Evolutionary conservation across 345 rosid species (phyloP), one percentile per base, ranked within the genome.

Genomic region (Hibiscus syriacus): DNA sequence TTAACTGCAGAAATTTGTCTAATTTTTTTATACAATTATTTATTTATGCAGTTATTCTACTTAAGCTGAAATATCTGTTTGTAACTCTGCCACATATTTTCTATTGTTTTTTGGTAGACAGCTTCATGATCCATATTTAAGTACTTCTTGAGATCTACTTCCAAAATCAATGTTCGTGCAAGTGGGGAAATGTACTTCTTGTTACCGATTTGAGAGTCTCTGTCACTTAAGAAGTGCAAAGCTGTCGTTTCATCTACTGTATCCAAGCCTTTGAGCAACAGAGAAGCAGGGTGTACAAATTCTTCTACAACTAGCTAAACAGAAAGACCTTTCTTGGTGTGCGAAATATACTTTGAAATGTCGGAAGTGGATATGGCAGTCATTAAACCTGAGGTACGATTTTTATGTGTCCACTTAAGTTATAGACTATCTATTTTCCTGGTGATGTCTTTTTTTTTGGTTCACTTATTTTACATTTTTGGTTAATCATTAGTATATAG

Each of bases 311-410:
- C 56, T 59, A 54, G 63, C 74, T 58, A 46, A 50, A 17, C 60
- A 30, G 45, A 73, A 29, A 34, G 68, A 25, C 57, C 48, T 70
- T 55, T 72, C 17, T 71, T 39, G 59, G 70, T 54, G 59, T 22
- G 66, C 72, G 59, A 49, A 64, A 32, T 59, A n/a, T 25, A 27
- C 53, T 55, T 48, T 76, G 76, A 73, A 73, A 92, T 89, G 92
- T 83, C 92, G 69, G 96, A 91, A 79, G 79, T 73, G 71, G 72
- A 78, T 78, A 74, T 87, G 87, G 87, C 89, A 26, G 82, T 86
- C 54, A 80, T 82, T 48, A 85, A 90, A 79, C 86, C 92, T 52
- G 92, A 91, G 92, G 97, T 90, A 46, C 67, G 70, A 26, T 60
- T 23, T 70, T 16, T 2, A 19, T 39, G 12, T 39, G 48, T 34